Evolutionary conservation across 768 basidiomycete genomes (phyloP).

Genomic region (Dentipellis sp.): DNA sequence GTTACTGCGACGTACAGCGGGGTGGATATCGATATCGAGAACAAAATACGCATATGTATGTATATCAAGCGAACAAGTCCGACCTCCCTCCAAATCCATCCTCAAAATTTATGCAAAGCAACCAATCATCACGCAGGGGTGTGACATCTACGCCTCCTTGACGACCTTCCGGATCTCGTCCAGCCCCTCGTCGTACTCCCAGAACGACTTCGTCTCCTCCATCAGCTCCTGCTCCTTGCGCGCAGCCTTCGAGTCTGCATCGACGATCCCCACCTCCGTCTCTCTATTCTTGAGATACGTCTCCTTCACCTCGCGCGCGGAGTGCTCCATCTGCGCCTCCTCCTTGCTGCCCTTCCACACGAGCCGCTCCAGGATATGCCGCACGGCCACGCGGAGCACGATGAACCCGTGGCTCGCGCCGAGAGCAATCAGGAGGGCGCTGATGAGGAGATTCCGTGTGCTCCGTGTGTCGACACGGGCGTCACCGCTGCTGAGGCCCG

Average conservation of each 20-base stretch:
- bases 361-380: conserved; percentile 65
- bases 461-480: not conserved
- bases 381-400: conserved; percentile 48
- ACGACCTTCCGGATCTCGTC: conserved; percentile 60
- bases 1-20: too few relatives aligned
- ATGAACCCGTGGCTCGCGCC: conserved; percentile 84
- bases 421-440: conserved; percentile 48
- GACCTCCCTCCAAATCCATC: too few relatives aligned
- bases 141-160: conserved; percentile 34
- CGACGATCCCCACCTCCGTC: conserved; percentile 17
- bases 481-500: conserved; percentile 4
- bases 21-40: too few relatives aligned
- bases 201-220: conserved; percentile 31
- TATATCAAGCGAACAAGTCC: too few relatives aligned
- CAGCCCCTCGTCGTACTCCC: conserved; percentile 65
- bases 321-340: conserved; percentile 43
- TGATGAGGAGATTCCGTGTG: conserved; percentile 18
- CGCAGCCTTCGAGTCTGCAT: conserved; percentile 14
- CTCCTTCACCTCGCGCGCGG: conserved; percentile 46
- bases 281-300: conserved; percentile 27
- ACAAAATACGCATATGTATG: too few relatives aligned
- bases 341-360: conserved; percentile 72
- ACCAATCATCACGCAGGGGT: not conserved
- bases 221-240: conserved; percentile 12
- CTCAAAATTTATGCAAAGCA: too few relatives aligned